These are phyloP conservation scores for Tephrocybe sp. DNA, from an alignment of 768 basidiomycete species.

Conservation along the genomic window DNA sequence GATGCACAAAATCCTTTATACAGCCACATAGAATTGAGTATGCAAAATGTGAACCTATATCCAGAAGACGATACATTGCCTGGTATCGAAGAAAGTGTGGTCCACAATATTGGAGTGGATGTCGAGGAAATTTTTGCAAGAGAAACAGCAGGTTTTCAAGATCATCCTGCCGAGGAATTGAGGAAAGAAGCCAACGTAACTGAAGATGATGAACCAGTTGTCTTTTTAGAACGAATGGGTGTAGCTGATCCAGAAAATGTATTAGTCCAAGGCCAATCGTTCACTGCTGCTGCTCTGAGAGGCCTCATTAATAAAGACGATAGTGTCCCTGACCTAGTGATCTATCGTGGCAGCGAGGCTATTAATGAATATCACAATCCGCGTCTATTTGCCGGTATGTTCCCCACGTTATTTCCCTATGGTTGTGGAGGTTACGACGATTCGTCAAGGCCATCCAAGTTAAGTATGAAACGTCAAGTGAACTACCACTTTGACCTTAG, in stretches of 20 bases:
- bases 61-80: constrained; percentile 2
- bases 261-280: constrained; percentile 20
- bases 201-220: background rate
- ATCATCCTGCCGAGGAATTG: constrained; percentile 21
- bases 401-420: constrained; percentile 42
- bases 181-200: too few species aligned
- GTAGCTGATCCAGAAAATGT: too few species aligned
- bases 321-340: constrained; percentile 20
- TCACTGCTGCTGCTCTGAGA: constrained; percentile 22
- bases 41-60: background rate
- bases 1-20: constrained; percentile 26
- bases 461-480: constrained; percentile 32
- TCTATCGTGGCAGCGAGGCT: constrained; percentile 16
- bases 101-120: constrained; percentile 17
- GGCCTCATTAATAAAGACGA: constrained; percentile 15
- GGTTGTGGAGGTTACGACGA: constrained; percentile 43
- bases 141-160: constrained; percentile 25
- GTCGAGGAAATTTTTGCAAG: constrained; percentile 16
- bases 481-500: constrained; percentile 28
- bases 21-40: constrained; percentile 2
- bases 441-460: background rate
- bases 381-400: constrained; percentile 27
- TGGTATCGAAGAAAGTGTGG: background rate
- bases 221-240: constrained; percentile 26
- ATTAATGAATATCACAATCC: constrained; percentile 31